Percentiles rank a stretch among this genome's conserved stretches.
Evolutionary conservation across 2,329 filamentous ascomycete genomes (phyloP).

Genomic region (Aspergillus pseudoviridinutans): DNA sequence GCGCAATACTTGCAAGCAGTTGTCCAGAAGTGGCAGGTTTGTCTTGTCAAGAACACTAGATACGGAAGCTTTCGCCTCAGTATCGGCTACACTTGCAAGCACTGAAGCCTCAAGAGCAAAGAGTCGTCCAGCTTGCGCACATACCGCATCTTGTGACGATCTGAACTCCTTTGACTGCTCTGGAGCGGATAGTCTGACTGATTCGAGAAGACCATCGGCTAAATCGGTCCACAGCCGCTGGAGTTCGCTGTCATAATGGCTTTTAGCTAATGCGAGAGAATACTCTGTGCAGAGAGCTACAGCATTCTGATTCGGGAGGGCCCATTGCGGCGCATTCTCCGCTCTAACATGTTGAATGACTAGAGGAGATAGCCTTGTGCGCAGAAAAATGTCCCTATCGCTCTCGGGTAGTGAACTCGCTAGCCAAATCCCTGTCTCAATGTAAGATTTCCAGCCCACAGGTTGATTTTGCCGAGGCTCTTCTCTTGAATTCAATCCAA

Average conservation of each 20-base stretch:
- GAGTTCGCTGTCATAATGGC: constrained; percentile 47
- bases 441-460: constrained; percentile 71
- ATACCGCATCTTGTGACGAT: constrained; percentile 66
- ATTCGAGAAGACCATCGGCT: constrained; percentile 58
- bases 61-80: constrained; percentile 21
- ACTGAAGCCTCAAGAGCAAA: constrained; percentile 53
- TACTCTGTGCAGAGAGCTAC: constrained; percentile 38
- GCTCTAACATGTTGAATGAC: constrained; percentile 52
- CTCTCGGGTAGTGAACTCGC: constrained; percentile 46
- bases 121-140: constrained; percentile 64
- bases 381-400: constrained; percentile 44
- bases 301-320: constrained; percentile 41
- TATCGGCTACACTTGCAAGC: constrained; percentile 23
- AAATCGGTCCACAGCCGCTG: constrained; percentile 60
- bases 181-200: constrained; percentile 70
- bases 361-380: constrained; percentile 49
- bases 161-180: constrained; percentile 76
- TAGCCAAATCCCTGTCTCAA: constrained; percentile 58
- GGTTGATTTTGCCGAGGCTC: constrained; percentile 67
- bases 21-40: constrained; percentile 39
- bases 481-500: constrained; percentile 68
- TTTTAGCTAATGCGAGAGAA: constrained; percentile 33
- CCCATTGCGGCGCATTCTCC: constrained; percentile 48
- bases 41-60: constrained; percentile 34
- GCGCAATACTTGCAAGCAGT: constrained; percentile 48